phyloP scores from a whole-genome alignment of 768 basidiomycete species.

The Sistotremastrum niveocremeum region DNA sequence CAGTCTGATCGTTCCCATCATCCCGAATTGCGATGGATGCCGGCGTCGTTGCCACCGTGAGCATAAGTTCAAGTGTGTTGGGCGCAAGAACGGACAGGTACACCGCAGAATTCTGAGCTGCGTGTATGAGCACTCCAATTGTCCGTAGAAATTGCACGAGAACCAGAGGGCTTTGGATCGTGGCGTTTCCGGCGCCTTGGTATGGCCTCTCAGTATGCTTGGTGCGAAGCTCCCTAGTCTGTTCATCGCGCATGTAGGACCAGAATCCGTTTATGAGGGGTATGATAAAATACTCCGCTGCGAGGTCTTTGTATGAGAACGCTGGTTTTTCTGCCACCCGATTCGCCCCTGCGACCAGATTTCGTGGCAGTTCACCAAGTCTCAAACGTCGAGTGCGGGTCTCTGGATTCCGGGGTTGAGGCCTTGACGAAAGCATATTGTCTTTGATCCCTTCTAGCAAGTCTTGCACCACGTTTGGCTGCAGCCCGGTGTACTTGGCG shows the following conservation, averaged over 20 bases:
- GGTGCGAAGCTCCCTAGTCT: slow-evolving; percentile 60
- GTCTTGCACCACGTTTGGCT: slow-evolving; percentile 30
- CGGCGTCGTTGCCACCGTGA: slow-evolving; percentile 61
- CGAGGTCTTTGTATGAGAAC: slow-evolving; percentile 49
- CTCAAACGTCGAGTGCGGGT: slow-evolving; percentile 5
- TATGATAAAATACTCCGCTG: slow-evolving; percentile 78
- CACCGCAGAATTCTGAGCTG: slow-evolving; percentile 63
- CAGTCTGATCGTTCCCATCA: slow-evolving; percentile 35
- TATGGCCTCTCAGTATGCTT: slow-evolving; percentile 45
- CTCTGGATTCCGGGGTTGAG: slow-evolving; percentile 26
- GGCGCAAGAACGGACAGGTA: slow-evolving; percentile 77
- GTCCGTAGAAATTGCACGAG: slow-evolving; percentile 67
- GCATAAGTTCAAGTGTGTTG: slow-evolving; percentile 68
- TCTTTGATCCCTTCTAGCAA: slow-evolving; percentile 49
- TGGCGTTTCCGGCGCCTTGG: slow-evolving; percentile 62
- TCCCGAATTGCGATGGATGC: slow-evolving; percentile 24
- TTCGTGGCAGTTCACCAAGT: slow-evolving; percentile 1
- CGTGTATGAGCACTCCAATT: slow-evolving; percentile 68
- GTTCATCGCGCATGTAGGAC: slow-evolving; percentile 80
- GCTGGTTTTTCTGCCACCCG: slow-evolving; percentile 7
- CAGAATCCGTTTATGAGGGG: slow-evolving; percentile 93
- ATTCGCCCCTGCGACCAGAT: slow-evolving; percentile 6
- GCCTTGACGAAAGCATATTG: slow-evolving; percentile 53
- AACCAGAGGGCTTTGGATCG: slow-evolving; percentile 67
- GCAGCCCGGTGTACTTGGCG: slow-evolving; percentile 32